These are phyloP conservation scores for Candida sp. DNA, from an alignment of 1,139 yeast species.

Conservation along the genomic window DNA sequence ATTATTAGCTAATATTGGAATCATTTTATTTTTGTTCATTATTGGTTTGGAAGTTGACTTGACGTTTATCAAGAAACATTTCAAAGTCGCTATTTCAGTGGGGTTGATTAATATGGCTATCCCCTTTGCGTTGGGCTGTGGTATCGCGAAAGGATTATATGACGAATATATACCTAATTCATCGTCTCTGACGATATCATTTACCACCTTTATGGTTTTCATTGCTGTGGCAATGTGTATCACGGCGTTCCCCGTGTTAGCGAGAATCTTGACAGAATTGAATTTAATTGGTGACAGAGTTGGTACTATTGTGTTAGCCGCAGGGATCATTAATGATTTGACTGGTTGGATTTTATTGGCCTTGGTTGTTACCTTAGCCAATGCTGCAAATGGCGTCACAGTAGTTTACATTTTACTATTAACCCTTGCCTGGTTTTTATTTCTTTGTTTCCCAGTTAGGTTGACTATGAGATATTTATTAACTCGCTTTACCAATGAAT, in stretches of 20 bases:
- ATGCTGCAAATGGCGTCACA: slow-evolving; percentile 62
- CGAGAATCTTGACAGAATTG: slow-evolving; percentile 71
- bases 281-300: slow-evolving; percentile 68
- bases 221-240: slow-evolving; percentile 80
- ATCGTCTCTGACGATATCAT: slow-evolving; percentile 34
- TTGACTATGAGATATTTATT: slow-evolving; percentile 43
- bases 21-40: slow-evolving; percentile 68
- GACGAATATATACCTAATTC: slow-evolving; percentile 44
- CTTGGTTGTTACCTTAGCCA: slow-evolving; percentile 70
- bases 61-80: slow-evolving; percentile 55
- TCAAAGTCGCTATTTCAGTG: slow-evolving; percentile 59
- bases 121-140: slow-evolving; percentile 78
- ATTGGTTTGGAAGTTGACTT: slow-evolving; percentile 78
- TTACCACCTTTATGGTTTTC: slow-evolving; percentile 74
- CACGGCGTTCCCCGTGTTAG: slow-evolving; percentile 82
- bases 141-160: slow-evolving; percentile 64
- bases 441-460: slow-evolving; percentile 56
- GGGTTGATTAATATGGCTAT: slow-evolving; percentile 69
- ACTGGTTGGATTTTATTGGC: slow-evolving; percentile 83
- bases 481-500: slow-evolving; percentile 42
- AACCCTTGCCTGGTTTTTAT: slow-evolving; percentile 63
- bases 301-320: slow-evolving; percentile 76
- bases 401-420: slow-evolving; percentile 67
- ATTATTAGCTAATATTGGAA: slow-evolving; percentile 68
- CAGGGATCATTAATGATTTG: slow-evolving; percentile 77